phyloP scores from a whole-genome alignment of 805 yeast genomes.

The Zygotorulaspora chibaensis region DNA sequence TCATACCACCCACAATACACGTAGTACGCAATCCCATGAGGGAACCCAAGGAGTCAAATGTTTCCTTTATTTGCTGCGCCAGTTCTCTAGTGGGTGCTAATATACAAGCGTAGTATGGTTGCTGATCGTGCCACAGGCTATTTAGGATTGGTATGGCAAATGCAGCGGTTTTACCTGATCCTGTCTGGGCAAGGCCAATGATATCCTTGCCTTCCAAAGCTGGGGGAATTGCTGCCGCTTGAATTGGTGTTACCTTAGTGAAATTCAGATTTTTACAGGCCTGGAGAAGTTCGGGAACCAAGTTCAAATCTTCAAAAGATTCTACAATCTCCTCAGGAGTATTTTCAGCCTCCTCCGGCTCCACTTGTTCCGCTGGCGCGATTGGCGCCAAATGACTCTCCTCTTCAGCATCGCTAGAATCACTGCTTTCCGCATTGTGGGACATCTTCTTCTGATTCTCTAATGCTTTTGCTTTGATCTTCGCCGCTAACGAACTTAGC shows the following conservation, averaged over 20 bases:
- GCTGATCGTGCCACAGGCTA: conserved; percentile 82
- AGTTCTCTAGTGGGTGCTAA: conserved; percentile 82
- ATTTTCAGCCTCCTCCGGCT: conserved; percentile 11
- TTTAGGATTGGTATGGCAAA: conserved; percentile 95
- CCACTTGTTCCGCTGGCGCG: conserved; percentile 14
- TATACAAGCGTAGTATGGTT: conserved; percentile 84
- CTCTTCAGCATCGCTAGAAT: conserved; percentile 5
- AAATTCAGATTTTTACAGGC: conserved; percentile 73
- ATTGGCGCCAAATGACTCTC: neutral
- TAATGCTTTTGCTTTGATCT: conserved; percentile 44
- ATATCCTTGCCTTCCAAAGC: conserved; percentile 89
- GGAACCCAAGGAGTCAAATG: conserved; percentile 89
- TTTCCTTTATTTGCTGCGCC: conserved; percentile 86
- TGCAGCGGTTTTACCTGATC: conserved; percentile 98
- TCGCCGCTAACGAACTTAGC: conserved; percentile 49
- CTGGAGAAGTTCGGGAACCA: conserved; percentile 75
- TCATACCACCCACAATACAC: conserved; percentile 97
- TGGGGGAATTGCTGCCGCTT: conserved; percentile 83
- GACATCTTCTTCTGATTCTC: conserved; percentile 26
- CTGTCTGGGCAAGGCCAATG: conserved; percentile 95
- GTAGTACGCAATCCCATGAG: conserved; percentile 88
- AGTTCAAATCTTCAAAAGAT: conserved; percentile 53
- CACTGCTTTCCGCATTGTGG: conserved; percentile 7
- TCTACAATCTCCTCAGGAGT: conserved; percentile 28
- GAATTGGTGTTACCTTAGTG: conserved; percentile 88